Conservation (phyloP, 75 land plant genomes). For the Cupressus sempervirens region DNA sequence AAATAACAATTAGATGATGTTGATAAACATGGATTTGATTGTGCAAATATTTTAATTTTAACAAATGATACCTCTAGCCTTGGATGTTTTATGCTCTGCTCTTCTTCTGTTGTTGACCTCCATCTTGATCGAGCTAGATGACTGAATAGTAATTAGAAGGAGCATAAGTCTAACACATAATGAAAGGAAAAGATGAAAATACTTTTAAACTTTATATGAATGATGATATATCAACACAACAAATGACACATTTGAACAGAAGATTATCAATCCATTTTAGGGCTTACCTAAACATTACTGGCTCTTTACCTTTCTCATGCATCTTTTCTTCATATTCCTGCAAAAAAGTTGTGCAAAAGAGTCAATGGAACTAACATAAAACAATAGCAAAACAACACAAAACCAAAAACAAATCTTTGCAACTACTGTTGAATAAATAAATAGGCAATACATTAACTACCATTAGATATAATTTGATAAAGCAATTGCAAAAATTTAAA, state of each 20-base stretch:
- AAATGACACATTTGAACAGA: neutral
- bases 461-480: neutral
- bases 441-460: neutral
- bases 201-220: neutral
- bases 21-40: too few species aligned
- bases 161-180: neutral
- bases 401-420: neutral
- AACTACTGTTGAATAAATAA: neutral
- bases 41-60: too few species aligned
- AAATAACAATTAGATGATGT: neutral
- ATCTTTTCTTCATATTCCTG: constrained; percentile 97
- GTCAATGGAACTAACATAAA: neutral
- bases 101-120: constrained; percentile 81
- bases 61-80: constrained; percentile 89
- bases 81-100: constrained; percentile 70
- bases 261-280: neutral
- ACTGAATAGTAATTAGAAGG: constrained; percentile 29
- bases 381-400: neutral
- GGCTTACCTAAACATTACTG: constrained; percentile 96
- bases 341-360: constrained; percentile 2
- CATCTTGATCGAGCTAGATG: constrained; percentile 81
- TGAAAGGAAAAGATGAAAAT: neutral
- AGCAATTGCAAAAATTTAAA: neutral
- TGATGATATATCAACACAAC: neutral
- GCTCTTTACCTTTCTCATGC: constrained; percentile 96